A percentile compares a stretch with the other conserved stretches of the same genome.
These are phyloP conservation scores for Musa balbisiana DNA, from an alignment of 202 grass and related monocot genomes.

Conservation along the genomic window DNA sequence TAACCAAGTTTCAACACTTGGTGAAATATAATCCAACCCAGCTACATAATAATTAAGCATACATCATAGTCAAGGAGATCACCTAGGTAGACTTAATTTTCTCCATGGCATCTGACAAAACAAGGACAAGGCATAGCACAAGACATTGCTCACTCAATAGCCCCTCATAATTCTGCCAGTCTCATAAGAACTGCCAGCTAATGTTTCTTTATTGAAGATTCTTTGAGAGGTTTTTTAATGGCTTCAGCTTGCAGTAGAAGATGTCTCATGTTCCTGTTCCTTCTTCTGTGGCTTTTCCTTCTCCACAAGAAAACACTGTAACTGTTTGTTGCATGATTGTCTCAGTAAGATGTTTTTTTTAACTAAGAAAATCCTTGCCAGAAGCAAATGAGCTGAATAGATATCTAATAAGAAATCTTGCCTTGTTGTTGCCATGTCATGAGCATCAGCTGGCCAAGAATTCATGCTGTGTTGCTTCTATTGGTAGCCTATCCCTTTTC, in stretches of 20 bases:
- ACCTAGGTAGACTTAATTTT: neutral
- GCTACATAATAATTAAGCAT: neutral
- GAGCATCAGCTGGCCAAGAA: slow-evolving; percentile 62
- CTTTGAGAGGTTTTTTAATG: slow-evolving; percentile 41
- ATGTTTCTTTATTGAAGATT: neutral
- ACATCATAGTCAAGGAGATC: neutral
- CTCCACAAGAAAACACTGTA: slow-evolving; percentile 79
- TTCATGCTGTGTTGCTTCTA: slow-evolving; percentile 81
- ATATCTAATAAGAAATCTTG: slow-evolving; percentile 14
- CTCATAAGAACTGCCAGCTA: no score
- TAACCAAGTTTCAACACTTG: neutral
- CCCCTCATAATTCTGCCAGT: no score
- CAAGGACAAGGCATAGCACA: neutral
- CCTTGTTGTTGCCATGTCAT: slow-evolving; percentile 90
- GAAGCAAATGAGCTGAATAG: neutral
- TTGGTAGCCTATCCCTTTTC: slow-evolving; percentile 76
- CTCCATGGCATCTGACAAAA: neutral
- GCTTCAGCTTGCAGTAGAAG: slow-evolving; percentile 49
- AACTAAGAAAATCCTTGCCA: neutral
- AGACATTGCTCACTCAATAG: no score
- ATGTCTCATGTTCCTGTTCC: slow-evolving; percentile 34
- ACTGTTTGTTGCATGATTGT: slow-evolving; percentile 45
- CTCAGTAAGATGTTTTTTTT: no score
- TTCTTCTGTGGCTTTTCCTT: slow-evolving; percentile 84
- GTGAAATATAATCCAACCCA: no score